Base-by-base conservation (phyloP, 176 grass and related monocot species). In the Guadua angustifolia region DNA sequence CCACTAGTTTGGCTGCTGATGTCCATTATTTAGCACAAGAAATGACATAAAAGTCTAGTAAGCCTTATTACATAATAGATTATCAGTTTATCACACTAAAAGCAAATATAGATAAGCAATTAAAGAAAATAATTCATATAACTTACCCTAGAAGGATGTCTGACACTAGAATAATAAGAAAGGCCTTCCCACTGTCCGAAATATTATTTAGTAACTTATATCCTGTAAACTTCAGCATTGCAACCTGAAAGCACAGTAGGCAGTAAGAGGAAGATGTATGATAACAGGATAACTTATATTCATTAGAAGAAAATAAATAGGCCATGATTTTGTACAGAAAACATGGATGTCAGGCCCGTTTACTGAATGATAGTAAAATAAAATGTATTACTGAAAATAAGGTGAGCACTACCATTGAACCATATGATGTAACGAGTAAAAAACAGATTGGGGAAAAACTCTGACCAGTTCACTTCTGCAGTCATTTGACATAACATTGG, bases 201-300 rank as follows among this genome's bases (percentile, higher is more conserved):
- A 95, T 87, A 40, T 93, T 95, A 83, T 90, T 98, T 88, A 98
- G 70, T 61, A 98, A 79, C 76, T 98, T 98, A 91, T 98, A 95
- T 85, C 95, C 93, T 80, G 95, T 98, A 85, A 98, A 98, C 85
- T 93, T 98, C 56, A 95, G 83, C 91, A 98, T 87, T 32, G 95
- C 91, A 90, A 98, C 95, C 95, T 98, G 84, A 88, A 90, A 25
- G 66, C 19, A 35, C 47, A 77, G 39, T 17, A 66, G 26, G 15
- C 10, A 65, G 4, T 40, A 40, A 66, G 66, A 78, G 36, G 78
- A 73, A 83, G 73, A 78, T 86, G 14, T 46, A 55, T 29, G 26
- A 77, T 65, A 85, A 44, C 35, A 85, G 16, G 9, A 71, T 65
- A 82, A 77, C 71, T 56, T 45, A 14, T 53, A 61, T 73, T 81